These are phyloP conservation scores for Cladobotryum mycophilum DNA, from an alignment of 2,329 filamentous ascomycete genomes.

Conservation along the genomic window DNA sequence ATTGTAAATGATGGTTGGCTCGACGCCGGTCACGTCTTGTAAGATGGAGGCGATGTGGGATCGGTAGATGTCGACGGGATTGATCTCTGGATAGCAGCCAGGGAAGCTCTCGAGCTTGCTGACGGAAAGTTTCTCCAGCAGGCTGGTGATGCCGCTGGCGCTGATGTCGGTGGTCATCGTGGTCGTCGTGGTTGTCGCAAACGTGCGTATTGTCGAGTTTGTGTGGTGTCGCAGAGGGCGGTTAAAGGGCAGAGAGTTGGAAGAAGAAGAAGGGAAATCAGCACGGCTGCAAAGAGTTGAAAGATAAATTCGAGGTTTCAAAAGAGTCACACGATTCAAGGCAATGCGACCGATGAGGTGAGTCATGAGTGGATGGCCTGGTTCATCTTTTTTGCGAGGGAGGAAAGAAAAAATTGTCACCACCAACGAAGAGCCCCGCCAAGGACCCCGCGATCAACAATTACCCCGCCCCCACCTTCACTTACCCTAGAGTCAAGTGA, in stretches of 20 bases:
- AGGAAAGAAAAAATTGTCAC: neutral
- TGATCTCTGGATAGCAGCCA: constrained; percentile 51
- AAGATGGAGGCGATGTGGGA: constrained; percentile 67
- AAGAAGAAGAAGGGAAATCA: neutral
- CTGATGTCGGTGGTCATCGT: neutral
- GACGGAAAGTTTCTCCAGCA: constrained; percentile 3
- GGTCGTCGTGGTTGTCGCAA: neutral
- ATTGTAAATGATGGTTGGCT: constrained; percentile 64
- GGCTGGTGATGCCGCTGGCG: neutral
- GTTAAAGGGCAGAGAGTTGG: neutral
- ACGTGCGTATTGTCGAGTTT: neutral
- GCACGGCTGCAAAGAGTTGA: neutral
- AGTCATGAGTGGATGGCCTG: neutral
- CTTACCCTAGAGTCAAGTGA: too few relatives aligned
- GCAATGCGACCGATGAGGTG: neutral
- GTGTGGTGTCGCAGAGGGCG: neutral
- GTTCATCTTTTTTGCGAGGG: neutral
- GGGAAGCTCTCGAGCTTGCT: constrained; percentile 44
- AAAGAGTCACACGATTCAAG: neutral
- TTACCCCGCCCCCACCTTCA: too few relatives aligned
- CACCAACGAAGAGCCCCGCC: too few relatives aligned
- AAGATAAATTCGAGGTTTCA: neutral
- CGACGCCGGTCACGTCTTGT: constrained; percentile 62
- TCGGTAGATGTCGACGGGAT: constrained; percentile 75
- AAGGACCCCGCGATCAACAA: too few relatives aligned